Evolutionary conservation across 371 early-diverging fungal genomes (phyloP).

Genomic region (Syncephalastrum monosporum): DNA sequence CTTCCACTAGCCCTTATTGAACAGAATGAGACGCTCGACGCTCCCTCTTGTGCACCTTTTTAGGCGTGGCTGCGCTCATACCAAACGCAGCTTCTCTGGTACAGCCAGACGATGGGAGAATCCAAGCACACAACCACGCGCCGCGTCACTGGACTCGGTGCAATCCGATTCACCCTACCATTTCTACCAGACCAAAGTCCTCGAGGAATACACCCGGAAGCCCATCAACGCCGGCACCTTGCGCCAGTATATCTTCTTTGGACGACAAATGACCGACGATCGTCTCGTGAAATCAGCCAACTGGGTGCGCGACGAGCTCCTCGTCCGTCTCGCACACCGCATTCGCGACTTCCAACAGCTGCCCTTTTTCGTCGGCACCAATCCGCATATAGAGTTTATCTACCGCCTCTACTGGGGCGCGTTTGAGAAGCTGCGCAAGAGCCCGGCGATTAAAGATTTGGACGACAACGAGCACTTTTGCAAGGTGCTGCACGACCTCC

Average conservation of each 20-base stretch:
- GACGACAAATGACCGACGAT: conserved; percentile 82
- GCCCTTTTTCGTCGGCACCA: conserved; percentile 91
- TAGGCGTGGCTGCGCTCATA: no score
- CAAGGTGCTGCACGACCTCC: conserved; percentile 61
- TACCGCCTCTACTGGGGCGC: conserved; percentile 91
- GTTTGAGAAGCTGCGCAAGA: conserved; percentile 74
- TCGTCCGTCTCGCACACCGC: conserved; percentile 89
- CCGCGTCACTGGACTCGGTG: conserved; percentile 20
- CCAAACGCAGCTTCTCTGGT: no score
- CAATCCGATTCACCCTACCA: conserved; percentile 58
- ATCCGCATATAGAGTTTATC: conserved; percentile 85
- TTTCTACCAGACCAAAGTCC: conserved; percentile 89
- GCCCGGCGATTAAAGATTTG: conserved; percentile 65
- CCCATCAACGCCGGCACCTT: conserved; percentile 83
- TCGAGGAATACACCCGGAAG: conserved; percentile 82
- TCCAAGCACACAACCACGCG: conserved; percentile 7
- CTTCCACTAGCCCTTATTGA: no score
- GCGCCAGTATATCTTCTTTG: conserved; percentile 91
- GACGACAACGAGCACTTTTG: conserved; percentile 80
- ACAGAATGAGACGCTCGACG: no score
- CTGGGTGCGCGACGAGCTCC: conserved; percentile 88
- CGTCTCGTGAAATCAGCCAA: conserved; percentile 84
- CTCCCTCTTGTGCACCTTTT: no score
- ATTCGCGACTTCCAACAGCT: conserved; percentile 87
- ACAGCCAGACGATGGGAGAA: no score